Base-by-base conservation (phyloP, 1,284 basidiomycete genomes). In the Moesziomyces aphidis region DNA sequence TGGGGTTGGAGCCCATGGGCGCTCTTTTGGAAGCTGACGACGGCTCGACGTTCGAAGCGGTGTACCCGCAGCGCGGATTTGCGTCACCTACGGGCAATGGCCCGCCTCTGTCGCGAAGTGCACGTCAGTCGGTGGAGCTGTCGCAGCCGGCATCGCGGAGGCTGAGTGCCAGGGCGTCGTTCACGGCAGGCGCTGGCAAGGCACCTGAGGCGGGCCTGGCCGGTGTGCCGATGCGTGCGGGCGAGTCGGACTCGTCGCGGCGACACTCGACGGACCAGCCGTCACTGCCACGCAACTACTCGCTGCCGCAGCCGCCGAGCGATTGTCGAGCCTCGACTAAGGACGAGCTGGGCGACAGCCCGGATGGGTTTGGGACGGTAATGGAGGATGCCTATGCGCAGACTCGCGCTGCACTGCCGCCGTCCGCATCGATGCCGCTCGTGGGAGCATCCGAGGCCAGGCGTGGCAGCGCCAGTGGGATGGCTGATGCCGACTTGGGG, bases 11-110 rank as follows among this genome's bases (percentile, higher is more conserved):
- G 39, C 43, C 53, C 23, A 51, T 45, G 48, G 50, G 22, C 17
- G 55, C 59, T 15, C 49, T 61, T 61, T 24, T 73, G 17, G 64
- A 67, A 54, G 64, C 56, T 1, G 70, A 72, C 6, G 63, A 73
- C 36, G 70, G 64, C 0, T 67, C 64, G 24, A 58, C 54, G 6
- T 73, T 73, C 28, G 57, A 36, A 23, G 45, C 63, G 6, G 63
- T 72, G 11, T 36, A 61, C 17, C 44, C 69, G 22, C 36, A 46
- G n/a, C 61, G 57, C 28, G 43, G 36, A 9, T 50, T 39, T 10
- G 55, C 58, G 3, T 23, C 43, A 7, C n/a, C 34, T 1, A 21
- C n/a, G 15, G n/a, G 21, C 13, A 22, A 45, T 15, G 49, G 49
- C 6, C 57, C 57, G 13, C 57, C 64, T n/a, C 47, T 57, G 22